Conservation (phyloP, 2,329 filamentous ascomycete genomes). For the Bipolaris cookei region DNA sequence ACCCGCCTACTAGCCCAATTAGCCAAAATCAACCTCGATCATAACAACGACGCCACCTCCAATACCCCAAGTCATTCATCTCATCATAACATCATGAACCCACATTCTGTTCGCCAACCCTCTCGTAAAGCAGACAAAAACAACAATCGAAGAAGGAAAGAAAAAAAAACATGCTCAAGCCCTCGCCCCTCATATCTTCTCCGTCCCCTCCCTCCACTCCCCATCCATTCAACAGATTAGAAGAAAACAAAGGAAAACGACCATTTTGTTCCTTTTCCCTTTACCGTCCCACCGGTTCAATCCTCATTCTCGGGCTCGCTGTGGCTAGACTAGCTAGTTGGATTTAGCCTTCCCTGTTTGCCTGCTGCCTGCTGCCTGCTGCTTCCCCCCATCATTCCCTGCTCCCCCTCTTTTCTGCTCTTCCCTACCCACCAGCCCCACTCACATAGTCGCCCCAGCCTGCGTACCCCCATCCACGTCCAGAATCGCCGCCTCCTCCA, state of each 20-base stretch:
- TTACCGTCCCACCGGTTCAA: neutral
- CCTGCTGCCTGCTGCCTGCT: too few relatives aligned
- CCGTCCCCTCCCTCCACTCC: neutral
- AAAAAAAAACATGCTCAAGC: neutral
- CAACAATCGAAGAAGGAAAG: neutral
- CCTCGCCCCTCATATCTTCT: neutral
- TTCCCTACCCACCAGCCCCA: neutral
- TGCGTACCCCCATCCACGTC: constrained; percentile 39
- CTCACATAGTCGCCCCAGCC: constrained; percentile 46
- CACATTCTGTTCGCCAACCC: too few relatives aligned
- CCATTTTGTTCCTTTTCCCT: neutral
- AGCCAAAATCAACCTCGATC: too few relatives aligned
- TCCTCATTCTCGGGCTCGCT: neutral
- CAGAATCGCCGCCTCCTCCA: constrained; percentile 40
- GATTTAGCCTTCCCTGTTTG: neutral
- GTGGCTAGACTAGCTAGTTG: neutral
- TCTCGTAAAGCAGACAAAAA: too few relatives aligned
- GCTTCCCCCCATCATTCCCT: too few relatives aligned
- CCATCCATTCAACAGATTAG: neutral
- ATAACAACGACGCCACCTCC: too few relatives aligned
- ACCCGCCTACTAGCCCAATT: too few relatives aligned
- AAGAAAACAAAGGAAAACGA: neutral
- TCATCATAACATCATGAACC: too few relatives aligned
- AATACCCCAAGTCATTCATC: too few relatives aligned
- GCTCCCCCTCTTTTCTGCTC: too few relatives aligned